Base-by-base conservation (phyloP, 106 monocot genomes). In the Dendrobium officinale region DNA sequence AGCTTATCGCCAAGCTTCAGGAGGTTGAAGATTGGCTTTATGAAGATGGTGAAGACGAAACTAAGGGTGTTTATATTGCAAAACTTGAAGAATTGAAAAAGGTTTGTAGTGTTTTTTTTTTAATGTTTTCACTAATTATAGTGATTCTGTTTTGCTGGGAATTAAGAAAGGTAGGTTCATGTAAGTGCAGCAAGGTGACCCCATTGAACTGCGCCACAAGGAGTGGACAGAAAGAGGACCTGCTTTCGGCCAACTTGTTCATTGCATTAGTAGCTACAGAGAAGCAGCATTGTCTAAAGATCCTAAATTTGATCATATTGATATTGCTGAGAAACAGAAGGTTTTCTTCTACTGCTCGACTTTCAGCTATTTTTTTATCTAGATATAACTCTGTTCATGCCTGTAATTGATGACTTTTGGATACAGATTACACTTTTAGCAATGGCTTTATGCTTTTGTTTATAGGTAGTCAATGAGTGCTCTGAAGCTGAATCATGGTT, bases 1-100 rank as follows among this genome's bases (percentile, higher is more conserved):
- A 85, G 27, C 82, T 99, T 40, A 82, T 85, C 77, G 75, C 79
- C 17, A 94, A 86, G 78, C 91, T 99, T 72, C 98, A 99, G 77
- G 86, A 91, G 43, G 89, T 87, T 42, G 98, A 99, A 80, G 98
- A 99, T 88, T 99, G 98, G 98, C 85, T 99, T 27, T 99, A 99
- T 79, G 98, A 99, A 77, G 97, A 98, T 49, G 97, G 97, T 26
- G 96, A 96, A 78, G 96, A 96, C 85, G 93, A 93, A 73, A 90
- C 91, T 56, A 96, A 91, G 77, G 96, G 93, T 55, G 96, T 96
- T 80, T 96, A 96, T 77, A 79, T 96, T 83, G 85, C 93, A 0
- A 96, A 96, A 74, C 88, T 96, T 37, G 96, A 96, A 48, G 96
- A 96, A 74, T 83, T 97, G 3, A 91, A 92, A 79, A 94, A 90